Evolutionary conservation across 2,329 filamentous ascomycete species (phyloP).

Genomic region (Zymoseptoria tritici): DNA sequence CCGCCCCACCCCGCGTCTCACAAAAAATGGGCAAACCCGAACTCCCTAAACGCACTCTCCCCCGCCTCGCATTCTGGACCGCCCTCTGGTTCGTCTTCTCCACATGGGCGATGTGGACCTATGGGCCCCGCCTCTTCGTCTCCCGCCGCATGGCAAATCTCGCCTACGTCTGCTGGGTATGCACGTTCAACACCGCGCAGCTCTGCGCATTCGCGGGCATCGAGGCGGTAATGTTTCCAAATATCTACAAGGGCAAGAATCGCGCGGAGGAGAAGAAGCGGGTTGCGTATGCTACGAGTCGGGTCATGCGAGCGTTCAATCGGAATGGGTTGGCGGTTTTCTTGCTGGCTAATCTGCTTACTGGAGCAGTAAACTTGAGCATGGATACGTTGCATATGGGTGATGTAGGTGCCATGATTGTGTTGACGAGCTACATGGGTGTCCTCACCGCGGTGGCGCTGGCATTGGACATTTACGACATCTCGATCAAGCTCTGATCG

Average conservation of each 20-base stretch:
- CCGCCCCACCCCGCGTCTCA: neutral
- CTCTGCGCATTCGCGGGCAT: conserved; percentile 69
- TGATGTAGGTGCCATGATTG: conserved; percentile 58
- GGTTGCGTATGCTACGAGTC: conserved; percentile 65
- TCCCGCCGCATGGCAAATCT: conserved; percentile 88
- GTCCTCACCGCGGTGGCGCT: conserved; percentile 62
- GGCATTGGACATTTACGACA: conserved; percentile 54
- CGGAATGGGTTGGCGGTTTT: conserved; percentile 82
- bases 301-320: conserved; percentile 76
- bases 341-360: conserved; percentile 78
- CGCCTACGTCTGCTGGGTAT: conserved; percentile 87
- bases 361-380: conserved; percentile 81
- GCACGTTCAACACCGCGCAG: conserved; percentile 83
- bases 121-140: conserved; percentile 66
- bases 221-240: conserved; percentile 72
- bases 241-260: conserved; percentile 52
- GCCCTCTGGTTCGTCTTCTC: conserved; percentile 65
- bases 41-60: conserved; percentile 21
- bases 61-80: conserved; percentile 57
- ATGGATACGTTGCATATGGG: conserved; percentile 71
- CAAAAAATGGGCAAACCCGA: conserved; percentile 14
- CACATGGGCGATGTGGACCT: conserved; percentile 58
- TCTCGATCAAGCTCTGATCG: conserved; percentile 62
- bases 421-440: conserved; percentile 66
- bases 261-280: conserved; percentile 54